Conservation (phyloP, 192 early-diverging fungal genomes). For the Radiomyces spectabilis region DNA sequence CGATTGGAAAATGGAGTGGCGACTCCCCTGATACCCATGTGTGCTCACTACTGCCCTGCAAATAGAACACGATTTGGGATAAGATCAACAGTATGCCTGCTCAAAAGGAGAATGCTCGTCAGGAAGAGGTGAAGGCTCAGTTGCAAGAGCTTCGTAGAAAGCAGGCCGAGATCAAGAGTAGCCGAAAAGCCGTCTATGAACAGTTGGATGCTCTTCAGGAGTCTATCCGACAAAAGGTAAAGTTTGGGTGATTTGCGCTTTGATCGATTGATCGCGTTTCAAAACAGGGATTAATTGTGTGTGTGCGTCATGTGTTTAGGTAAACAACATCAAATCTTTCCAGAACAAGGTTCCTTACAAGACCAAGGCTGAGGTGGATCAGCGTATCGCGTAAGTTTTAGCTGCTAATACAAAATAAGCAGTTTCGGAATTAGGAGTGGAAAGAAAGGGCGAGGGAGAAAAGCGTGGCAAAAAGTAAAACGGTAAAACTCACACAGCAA, state of each 20-base stretch:
- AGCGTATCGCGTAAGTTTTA: slow-evolving; percentile 55
- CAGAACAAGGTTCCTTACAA: slow-evolving; percentile 78
- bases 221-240: slow-evolving; percentile 75
- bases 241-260: background rate
- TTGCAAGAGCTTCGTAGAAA: slow-evolving; percentile 64
- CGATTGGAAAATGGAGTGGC: no score
- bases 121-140: slow-evolving; percentile 52
- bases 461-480: no score
- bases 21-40: background rate
- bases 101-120: slow-evolving; percentile 44
- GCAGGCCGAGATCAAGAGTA: slow-evolving; percentile 62
- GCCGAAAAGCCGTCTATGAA: slow-evolving; percentile 64
- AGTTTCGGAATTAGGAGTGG: background rate
- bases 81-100: slow-evolving; percentile 48
- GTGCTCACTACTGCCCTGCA: background rate
- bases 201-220: slow-evolving; percentile 63
- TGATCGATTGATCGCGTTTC: background rate
- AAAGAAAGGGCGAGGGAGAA: background rate
- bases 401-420: background rate
- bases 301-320: background rate
- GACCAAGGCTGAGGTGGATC: slow-evolving; percentile 73
- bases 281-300: background rate
- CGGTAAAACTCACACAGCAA: no score
- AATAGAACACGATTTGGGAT: slow-evolving; percentile 46
- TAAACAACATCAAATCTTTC: slow-evolving; percentile 40